Conservation (phyloP, 2,329 filamentous ascomycete genomes). For the Ascocoryne sarcoides region DNA sequence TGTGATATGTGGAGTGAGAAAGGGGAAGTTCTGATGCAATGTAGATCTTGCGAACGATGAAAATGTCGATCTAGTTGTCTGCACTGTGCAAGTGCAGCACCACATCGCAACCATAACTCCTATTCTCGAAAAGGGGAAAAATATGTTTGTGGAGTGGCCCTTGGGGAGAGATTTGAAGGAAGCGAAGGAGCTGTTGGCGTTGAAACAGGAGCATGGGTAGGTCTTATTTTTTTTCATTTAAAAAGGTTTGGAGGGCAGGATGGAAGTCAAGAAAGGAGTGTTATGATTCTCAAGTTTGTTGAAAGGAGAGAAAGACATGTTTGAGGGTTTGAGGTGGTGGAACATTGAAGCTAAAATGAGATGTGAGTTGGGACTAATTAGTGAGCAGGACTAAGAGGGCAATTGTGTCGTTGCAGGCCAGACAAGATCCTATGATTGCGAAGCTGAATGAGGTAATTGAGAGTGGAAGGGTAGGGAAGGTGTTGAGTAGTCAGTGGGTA, state of each 20-base stretch:
- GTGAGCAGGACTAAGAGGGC: too few relatives aligned
- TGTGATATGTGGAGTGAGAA: too few relatives aligned
- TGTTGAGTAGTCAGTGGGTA: conserved; percentile 34
- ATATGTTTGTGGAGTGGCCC: not conserved
- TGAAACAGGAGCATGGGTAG: conserved; percentile 20
- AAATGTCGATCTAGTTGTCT: conserved; percentile 40
- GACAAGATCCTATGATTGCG: conserved; percentile 33
- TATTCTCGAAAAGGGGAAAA: conserved; percentile 14
- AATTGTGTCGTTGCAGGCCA: conserved; percentile 44
- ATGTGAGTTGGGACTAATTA: too few relatives aligned
- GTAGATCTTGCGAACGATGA: conserved; percentile 36
- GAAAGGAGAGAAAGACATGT: too few relatives aligned
- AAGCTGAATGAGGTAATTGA: conserved; percentile 33
- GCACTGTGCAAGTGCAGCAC: conserved; percentile 35
- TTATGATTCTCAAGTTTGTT: too few relatives aligned
- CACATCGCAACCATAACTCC: conserved; percentile 36
- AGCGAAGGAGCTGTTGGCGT: not conserved
- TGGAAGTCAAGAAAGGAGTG: too few relatives aligned
- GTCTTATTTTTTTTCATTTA: too few relatives aligned
- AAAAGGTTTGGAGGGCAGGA: too few relatives aligned
- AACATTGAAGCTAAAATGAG: too few relatives aligned
- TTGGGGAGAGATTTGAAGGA: not conserved
- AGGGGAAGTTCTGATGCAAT: too few relatives aligned
- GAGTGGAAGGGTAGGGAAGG: conserved; percentile 39
- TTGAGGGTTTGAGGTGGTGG: too few relatives aligned